Evolutionary conservation across 179 eudicot species (phyloP), one percentile per base, ranked within the genome.

Genomic region (Spergularia azorica): DNA sequence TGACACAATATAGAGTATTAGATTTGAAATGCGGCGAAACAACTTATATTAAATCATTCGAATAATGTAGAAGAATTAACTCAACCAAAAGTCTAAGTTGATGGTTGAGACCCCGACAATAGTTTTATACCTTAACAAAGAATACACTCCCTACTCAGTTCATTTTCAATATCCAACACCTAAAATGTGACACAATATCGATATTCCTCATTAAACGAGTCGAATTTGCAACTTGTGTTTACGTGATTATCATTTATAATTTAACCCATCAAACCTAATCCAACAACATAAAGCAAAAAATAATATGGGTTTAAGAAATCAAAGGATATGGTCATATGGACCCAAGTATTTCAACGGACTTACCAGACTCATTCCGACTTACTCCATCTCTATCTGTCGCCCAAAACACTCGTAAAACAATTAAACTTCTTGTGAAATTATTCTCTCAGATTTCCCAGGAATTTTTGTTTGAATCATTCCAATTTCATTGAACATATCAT

Each of bases 331-430:
- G 36, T 0, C 36, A 21, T 21, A 21, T 63, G 67, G 48, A 16
- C 18, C 68, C 5, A 16, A 67, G 43, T 17, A 48, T 67, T 67
- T 67, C 71, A 67, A 67, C 71, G 56, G 52, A 67, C 8, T 67
- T 43, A 46, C 57, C 71, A 41, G 36, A 67, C 56, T 67, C 18
- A 69, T 69, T 51, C 72, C 6, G 20, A 67, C 7, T 18, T 15
- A 8, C 9, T 1, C 11, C 26, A 46, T 6, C 39, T 36, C 39
- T 36, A 36, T 36, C 4, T 36, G 39, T 36, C 39, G 39, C 39
- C 39, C 39, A 36, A 36, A 36, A 36, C 39, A 36, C 39, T 36
- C 39, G 39, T 36, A 36, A 3, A 36, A 3, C 39, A 36, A 2
- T 36, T 36, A 36, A 36, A 36, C 39, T 36, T 36, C 39, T 36